Conservation (phyloP, 352 stramenopile genomes). For the Pythium folliculosum region DNA sequence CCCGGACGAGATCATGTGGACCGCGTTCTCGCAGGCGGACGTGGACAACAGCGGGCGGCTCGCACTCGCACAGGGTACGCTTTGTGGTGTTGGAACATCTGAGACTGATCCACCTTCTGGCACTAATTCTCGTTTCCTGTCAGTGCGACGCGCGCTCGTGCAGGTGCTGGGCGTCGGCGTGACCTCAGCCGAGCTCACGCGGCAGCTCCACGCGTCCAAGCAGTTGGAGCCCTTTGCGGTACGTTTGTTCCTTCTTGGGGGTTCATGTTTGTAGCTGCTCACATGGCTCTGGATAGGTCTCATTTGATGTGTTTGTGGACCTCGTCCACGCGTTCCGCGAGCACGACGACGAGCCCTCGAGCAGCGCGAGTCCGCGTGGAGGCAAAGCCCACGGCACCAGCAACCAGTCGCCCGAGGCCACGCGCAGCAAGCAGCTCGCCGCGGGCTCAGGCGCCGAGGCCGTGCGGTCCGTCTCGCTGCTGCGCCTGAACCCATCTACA, state of each 20-base stretch:
- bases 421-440: slow-evolving; percentile 4
- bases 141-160: slow-evolving; percentile 64
- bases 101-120: neutral
- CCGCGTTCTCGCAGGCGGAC: slow-evolving; percentile 58
- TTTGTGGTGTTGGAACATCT: neutral
- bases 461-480: slow-evolving; percentile 19
- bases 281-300: slow-evolving; percentile 38
- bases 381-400: neutral
- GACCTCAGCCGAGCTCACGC: slow-evolving; percentile 38
- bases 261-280: neutral
- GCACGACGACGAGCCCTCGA: slow-evolving; percentile 1
- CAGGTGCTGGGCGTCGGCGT: slow-evolving; percentile 64
- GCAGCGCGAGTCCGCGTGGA: neutral
- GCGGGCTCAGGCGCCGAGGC: slow-evolving; percentile 22
- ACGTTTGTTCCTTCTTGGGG: neutral
- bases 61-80: slow-evolving; percentile 51
- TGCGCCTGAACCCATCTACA: slow-evolving; percentile 24
- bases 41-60: slow-evolving; percentile 39
- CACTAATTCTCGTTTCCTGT: neutral
- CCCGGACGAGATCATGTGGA: slow-evolving; percentile 64
- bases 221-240: slow-evolving; percentile 45
- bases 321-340: slow-evolving; percentile 43
- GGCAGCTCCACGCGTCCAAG: slow-evolving; percentile 35
- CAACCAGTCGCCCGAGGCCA: neutral
- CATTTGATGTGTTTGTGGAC: slow-evolving; percentile 64